Evolutionary conservation across 306 rosid species (phyloP).

Genomic region (Mucuna pruriens): DNA sequence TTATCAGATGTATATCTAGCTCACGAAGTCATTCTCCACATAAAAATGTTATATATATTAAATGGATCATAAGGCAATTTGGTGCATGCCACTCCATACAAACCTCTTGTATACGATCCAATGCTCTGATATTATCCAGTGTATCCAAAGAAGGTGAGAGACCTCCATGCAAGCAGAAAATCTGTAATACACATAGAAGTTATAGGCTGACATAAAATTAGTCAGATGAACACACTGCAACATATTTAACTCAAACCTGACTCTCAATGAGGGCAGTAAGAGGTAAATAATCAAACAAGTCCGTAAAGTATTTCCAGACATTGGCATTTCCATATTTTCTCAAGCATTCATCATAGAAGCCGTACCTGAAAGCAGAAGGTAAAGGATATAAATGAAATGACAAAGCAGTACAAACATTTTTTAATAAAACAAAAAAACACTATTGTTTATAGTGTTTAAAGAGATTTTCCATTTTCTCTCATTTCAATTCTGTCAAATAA

Average conservation of each 20-base stretch:
- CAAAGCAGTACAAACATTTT: neutral
- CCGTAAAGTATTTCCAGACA: constrained; percentile 95
- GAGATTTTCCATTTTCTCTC: neutral
- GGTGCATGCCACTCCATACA: constrained; percentile 28
- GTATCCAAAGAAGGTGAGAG: constrained; percentile 98
- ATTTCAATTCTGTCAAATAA: neutral
- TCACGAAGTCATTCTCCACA: constrained; percentile 8
- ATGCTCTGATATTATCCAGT: constrained; percentile 85
- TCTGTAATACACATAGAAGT: constrained; percentile 51
- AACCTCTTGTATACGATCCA: constrained; percentile 98
- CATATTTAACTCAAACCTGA: constrained; percentile 71
- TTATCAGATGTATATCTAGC: neutral
- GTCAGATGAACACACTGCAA: constrained; percentile 21
- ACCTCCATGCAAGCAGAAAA: constrained; percentile 98
- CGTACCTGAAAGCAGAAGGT: constrained; percentile 71
- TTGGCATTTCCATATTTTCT: constrained; percentile 98
- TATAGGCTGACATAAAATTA: constrained; percentile 41
- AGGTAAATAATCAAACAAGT: constrained; percentile 94
- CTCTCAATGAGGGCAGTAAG: constrained; percentile 97
- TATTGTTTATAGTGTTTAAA: neutral
- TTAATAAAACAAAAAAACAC: neutral
- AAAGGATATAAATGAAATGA: constrained; percentile 33
- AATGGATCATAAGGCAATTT: constrained; percentile 21
- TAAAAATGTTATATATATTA: constrained; percentile 6
- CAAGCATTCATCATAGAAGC: constrained; percentile 97